Base-by-base conservation (phyloP, 306 rosid genomes). In the Erythrophleum fordii region DNA sequence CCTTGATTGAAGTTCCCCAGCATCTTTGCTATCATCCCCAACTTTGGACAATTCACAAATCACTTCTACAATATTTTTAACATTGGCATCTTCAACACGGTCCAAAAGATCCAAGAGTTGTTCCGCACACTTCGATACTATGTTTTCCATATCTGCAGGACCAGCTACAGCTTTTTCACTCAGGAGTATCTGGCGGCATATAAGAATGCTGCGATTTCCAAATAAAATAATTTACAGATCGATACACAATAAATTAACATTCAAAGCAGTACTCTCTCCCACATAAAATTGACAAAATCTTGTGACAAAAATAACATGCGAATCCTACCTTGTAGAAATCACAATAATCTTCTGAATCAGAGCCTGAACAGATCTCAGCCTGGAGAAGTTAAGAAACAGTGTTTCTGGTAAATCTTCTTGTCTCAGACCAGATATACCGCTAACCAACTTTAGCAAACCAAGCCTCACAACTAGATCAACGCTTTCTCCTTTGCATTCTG, bases 301-400 rank as follows among this genome's bases (percentile, higher is more conserved):
- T 56, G 10, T 73, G 29, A 67, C 20, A 45, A 29, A 77, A 72
- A 66, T 77, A 69, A 61, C n/a, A 18, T 28, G 23, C 20, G 18
- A 11, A 51, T 7, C 16, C 82, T 86, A 95, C 99, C 99, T 93
- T 0, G 92, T 80, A 42, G 93, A 81, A 39, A 87, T 86, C 68
- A 91, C 99, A 68, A 93, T 85, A 69, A 95, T 88, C 88, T 93
- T 93, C 83, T 95, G 99, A 72, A 91, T 62, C 87, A 89, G 92
- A 83, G 97, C 91, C 86, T 95, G 99, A 80, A 91, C 88, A 65
- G 88, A 87, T 88, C 98, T 95, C 81, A 95, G 85, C 87, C 98
- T 88, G 13, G 80, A 56, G 73, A 88, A 89, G 84, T 93, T 95
- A 10, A 91, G 92, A 75, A 67, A 85, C 39, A 91, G 76, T 58